Evolutionary conservation across 2,329 filamentous ascomycete genomes (phyloP).

Genomic region (Aspergillus clavatus): DNA sequence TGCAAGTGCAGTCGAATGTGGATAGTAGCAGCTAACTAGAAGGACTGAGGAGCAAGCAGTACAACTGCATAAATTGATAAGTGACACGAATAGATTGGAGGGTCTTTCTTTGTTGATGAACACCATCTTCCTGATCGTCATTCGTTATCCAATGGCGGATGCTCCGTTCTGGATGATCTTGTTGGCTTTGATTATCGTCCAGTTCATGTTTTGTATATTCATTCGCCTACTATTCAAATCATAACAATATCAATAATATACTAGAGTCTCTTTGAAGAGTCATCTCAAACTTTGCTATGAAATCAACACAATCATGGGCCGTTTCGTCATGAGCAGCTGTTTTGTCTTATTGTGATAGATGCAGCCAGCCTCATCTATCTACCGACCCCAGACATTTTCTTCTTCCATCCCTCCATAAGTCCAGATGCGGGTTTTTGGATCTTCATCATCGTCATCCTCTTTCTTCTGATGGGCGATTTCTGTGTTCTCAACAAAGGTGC

Average conservation of each 20-base stretch:
- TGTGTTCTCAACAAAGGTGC: slow-evolving; percentile 13
- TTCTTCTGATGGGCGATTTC: slow-evolving; percentile 1
- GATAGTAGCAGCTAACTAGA: too few species aligned
- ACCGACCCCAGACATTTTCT: slow-evolving; percentile 34
- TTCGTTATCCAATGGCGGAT: neutral
- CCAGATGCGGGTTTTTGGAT: slow-evolving; percentile 17
- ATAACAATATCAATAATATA: neutral
- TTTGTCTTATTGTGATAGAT: neutral
- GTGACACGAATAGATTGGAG: neutral
- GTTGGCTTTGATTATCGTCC: neutral
- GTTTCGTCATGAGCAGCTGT: neutral
- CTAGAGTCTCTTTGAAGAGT: neutral
- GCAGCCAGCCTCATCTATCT: slow-evolving; percentile 3
- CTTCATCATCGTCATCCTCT: slow-evolving; percentile 8
- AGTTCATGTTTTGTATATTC: neutral
- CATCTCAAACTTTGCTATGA: too few species aligned
- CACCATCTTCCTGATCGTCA: neutral
- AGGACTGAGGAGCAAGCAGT: too few species aligned
- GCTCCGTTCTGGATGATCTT: too few species aligned
- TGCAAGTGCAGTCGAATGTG: too few species aligned
- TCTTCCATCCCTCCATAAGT: slow-evolving; percentile 33
- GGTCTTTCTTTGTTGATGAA: neutral
- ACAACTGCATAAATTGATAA: too few species aligned
- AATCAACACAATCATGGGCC: neutral
- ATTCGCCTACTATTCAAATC: too few species aligned